These are phyloP conservation scores for Phytopythium chamaehyphon DNA, from an alignment of 352 stramenopile genomes.

Conservation along the genomic window DNA sequence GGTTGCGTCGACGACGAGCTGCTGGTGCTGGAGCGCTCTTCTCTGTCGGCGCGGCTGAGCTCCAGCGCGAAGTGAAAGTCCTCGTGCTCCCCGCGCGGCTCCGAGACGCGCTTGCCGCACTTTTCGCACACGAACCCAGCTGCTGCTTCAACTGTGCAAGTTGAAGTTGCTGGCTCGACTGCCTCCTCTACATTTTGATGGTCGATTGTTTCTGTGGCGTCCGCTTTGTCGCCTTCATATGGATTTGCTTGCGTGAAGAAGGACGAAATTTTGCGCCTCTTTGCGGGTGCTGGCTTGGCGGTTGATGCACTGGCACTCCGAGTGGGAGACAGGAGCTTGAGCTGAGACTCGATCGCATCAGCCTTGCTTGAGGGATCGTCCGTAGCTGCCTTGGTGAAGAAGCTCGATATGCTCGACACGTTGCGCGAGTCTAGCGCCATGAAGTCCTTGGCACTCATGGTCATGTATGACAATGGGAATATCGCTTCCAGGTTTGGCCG, in stretches of 20 bases:
- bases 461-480: conserved; percentile 54
- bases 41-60: conserved; percentile 27
- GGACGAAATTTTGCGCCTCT: conserved; percentile 52
- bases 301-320: background rate
- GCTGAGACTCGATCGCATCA: background rate
- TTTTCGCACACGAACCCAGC: conserved; percentile 30
- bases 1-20: background rate
- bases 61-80: conserved; percentile 60
- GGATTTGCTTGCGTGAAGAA: conserved; percentile 32
- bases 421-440: conserved; percentile 34
- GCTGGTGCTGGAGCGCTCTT: background rate
- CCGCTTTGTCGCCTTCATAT: background rate
- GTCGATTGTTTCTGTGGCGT: background rate
- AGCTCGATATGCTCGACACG: conserved; percentile 59
- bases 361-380: conserved; percentile 6
- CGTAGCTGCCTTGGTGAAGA: conserved; percentile 41
- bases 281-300: background rate
- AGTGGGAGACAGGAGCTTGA: conserved; percentile 1
- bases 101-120: conserved; percentile 28
- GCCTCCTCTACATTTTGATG: background rate
- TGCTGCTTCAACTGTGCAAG: conserved; percentile 13
- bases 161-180: conserved; percentile 14
- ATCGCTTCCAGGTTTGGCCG: conserved; percentile 44
- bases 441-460: conserved; percentile 72
- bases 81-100: conserved; percentile 36